phyloP scores from a whole-genome alignment of 2,329 filamentous ascomycete species.

The Ophiocordyceps camponoti-floridani region DNA sequence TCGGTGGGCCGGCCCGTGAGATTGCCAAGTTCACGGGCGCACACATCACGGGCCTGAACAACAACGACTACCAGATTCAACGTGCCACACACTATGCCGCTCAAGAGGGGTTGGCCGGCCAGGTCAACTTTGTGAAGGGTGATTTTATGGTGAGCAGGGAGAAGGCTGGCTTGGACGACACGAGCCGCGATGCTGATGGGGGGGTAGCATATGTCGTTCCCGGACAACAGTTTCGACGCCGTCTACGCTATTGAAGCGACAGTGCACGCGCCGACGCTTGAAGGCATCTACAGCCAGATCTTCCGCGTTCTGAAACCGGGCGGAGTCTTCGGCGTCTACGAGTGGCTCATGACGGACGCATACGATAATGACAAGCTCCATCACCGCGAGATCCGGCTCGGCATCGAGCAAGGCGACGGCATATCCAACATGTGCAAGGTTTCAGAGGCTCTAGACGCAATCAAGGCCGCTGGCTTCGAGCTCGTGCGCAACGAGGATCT shows the following conservation, averaged over 20 bases:
- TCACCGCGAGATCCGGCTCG: constrained; percentile 80
- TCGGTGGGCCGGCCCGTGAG: constrained; percentile 85
- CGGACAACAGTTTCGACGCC: constrained; percentile 79
- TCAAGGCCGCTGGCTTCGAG: constrained; percentile 76
- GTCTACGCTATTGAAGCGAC: constrained; percentile 97
- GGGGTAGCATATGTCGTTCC: constrained; percentile 62
- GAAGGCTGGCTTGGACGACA: background rate
- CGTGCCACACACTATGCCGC: constrained; percentile 72
- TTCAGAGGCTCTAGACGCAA: constrained; percentile 62
- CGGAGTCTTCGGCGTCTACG: constrained; percentile 90
- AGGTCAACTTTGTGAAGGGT: constrained; percentile 78
- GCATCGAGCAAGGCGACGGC: constrained; percentile 88
- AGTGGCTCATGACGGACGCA: constrained; percentile 95
- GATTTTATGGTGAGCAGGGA: constrained; percentile 65
- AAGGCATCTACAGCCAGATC: constrained; percentile 88
- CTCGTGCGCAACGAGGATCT: constrained; percentile 74
- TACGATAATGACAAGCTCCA: constrained; percentile 80
- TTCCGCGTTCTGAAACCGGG: constrained; percentile 91
- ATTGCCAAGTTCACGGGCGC: constrained; percentile 90
- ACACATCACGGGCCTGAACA: constrained; percentile 86
- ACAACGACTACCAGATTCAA: constrained; percentile 98
- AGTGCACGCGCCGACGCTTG: constrained; percentile 77
- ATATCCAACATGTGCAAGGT: constrained; percentile 96
- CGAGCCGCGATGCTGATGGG: background rate
- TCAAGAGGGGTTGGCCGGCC: constrained; percentile 63